Conservation (phyloP, 2,329 filamentous ascomycete species). For the Botrytis fragariae region DNA sequence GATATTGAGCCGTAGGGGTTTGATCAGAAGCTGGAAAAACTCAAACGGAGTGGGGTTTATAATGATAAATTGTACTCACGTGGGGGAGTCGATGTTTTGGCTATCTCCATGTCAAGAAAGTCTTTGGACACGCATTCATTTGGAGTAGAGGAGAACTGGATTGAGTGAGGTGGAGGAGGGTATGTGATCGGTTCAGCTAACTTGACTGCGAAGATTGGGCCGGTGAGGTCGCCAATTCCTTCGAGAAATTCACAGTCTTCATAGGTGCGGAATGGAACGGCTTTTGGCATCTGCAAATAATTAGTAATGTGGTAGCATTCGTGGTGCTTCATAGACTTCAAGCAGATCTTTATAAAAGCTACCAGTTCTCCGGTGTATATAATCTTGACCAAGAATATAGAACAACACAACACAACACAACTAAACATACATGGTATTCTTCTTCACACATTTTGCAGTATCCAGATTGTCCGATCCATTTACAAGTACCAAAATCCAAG, state of each 20-base stretch:
- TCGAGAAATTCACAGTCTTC: slow-evolving; percentile 10
- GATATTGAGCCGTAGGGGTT: not conserved
- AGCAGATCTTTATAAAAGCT: not conserved
- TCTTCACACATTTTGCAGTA: slow-evolving; percentile 21
- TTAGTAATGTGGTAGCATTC: not conserved
- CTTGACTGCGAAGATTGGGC: slow-evolving; percentile 1
- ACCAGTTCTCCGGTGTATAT: not conserved
- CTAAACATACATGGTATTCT: slow-evolving; percentile 11
- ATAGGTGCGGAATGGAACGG: slow-evolving; percentile 13
- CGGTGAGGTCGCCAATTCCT: not conserved
- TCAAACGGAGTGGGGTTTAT: not conserved
- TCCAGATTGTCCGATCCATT: slow-evolving; percentile 18
- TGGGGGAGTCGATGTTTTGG: not conserved
- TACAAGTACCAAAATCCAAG: slow-evolving; percentile 1
- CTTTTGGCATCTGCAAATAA: slow-evolving; percentile 9
- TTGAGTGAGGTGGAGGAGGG: not conserved
- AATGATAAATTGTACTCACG: not conserved
- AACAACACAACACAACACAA: too few species aligned
- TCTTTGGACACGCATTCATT: not conserved
- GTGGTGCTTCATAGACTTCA: not conserved
- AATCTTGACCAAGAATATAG: not conserved
- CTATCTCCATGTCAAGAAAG: not conserved
- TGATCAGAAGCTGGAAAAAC: not conserved
- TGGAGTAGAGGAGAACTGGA: not conserved
- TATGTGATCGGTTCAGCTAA: slow-evolving; percentile 10